A percentile compares a stretch with the other conserved stretches of the same genome.
Evolutionary conservation across 2,329 filamentous ascomycete genomes (phyloP).

Genomic region (Colletotrichum graminicola): DNA sequence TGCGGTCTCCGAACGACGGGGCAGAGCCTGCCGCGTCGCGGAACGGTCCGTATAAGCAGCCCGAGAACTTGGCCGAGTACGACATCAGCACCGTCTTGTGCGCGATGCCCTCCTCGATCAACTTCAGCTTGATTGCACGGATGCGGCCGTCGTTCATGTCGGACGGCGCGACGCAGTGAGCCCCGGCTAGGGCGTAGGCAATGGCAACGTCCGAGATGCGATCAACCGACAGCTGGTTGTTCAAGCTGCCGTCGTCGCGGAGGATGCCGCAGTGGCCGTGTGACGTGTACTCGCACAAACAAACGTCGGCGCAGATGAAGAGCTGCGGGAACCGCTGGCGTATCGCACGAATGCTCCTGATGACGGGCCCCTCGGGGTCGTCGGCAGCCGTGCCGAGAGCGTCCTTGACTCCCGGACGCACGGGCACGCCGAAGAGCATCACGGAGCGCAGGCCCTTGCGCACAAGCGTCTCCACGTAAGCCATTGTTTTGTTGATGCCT

Average conservation of each 20-base stretch:
- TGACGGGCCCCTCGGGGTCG: slow-evolving; percentile 92
- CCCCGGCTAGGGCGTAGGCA: slow-evolving; percentile 94
- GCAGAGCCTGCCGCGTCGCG: slow-evolving; percentile 93
- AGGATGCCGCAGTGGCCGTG: slow-evolving; percentile 98
- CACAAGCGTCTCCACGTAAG: slow-evolving; percentile 87
- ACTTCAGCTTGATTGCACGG: slow-evolving; percentile 95
- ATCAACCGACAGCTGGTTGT: slow-evolving; percentile 94
- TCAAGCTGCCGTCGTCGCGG: slow-evolving; percentile 89
- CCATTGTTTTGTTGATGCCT: slow-evolving; percentile 86
- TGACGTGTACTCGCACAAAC: slow-evolving; percentile 97
- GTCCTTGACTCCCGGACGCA: slow-evolving; percentile 86
- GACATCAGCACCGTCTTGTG: slow-evolving; percentile 96
- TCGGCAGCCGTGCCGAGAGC: slow-evolving; percentile 92
- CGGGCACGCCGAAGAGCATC: slow-evolving; percentile 94
- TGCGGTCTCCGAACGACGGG: slow-evolving; percentile 92
- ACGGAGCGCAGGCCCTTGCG: slow-evolving; percentile 92
- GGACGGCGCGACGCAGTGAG: slow-evolving; percentile 95
- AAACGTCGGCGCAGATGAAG: slow-evolving; percentile 93
- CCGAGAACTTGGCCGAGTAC: slow-evolving; percentile 97
- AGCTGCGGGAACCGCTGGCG: slow-evolving; percentile 88
- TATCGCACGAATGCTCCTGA: slow-evolving; percentile 85
- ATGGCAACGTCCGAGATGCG: slow-evolving; percentile 98
- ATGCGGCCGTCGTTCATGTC: slow-evolving; percentile 99
- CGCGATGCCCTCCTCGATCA: slow-evolving; percentile 93
- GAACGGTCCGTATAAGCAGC: slow-evolving; percentile 96